phyloP scores from a whole-genome alignment of 2,329 filamentous ascomycete species.

The Fusarium mundagurra region DNA sequence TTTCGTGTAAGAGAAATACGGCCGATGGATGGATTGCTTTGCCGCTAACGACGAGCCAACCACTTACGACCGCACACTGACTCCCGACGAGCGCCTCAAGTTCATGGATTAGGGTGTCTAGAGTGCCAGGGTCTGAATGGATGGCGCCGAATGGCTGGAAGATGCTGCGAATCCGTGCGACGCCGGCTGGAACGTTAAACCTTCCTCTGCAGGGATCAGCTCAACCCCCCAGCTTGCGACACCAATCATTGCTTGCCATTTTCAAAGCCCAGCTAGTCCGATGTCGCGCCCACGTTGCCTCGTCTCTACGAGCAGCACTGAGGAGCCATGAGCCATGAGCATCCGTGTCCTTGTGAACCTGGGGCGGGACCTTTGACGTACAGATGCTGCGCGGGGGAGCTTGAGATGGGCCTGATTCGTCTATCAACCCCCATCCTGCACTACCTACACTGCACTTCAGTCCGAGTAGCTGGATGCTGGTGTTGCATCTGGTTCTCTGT shows the following conservation, averaged over 20 bases:
- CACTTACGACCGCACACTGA: conserved; percentile 38
- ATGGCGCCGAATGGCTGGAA: conserved; percentile 40
- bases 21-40: conserved; percentile 30
- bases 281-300: conserved; percentile 45
- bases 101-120: conserved; percentile 20
- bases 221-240: conserved; percentile 34
- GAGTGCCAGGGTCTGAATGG: conserved; percentile 20
- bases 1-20: conserved; percentile 52
- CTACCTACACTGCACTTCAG: conserved; percentile 12
- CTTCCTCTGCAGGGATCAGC: conserved; percentile 36
- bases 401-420: conserved; percentile 35
- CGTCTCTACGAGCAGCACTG: conserved; percentile 8
- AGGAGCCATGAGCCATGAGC: conserved; percentile 24
- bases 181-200: conserved; percentile 44
- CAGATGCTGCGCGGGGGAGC: conserved; percentile 41
- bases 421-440: conserved; percentile 29
- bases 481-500: conserved; percentile 26
- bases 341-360: conserved; percentile 18
- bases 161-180: conserved; percentile 36
- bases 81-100: conserved; percentile 19
- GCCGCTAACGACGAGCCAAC: conserved; percentile 36
- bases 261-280: conserved; percentile 45
- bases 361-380: conserved; percentile 42
- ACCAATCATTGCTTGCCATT: conserved; percentile 47
- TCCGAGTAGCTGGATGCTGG: conserved; percentile 38